Evolutionary conservation across 106 monocot genomes (phyloP).

Genomic region (Triglochin maritima): DNA sequence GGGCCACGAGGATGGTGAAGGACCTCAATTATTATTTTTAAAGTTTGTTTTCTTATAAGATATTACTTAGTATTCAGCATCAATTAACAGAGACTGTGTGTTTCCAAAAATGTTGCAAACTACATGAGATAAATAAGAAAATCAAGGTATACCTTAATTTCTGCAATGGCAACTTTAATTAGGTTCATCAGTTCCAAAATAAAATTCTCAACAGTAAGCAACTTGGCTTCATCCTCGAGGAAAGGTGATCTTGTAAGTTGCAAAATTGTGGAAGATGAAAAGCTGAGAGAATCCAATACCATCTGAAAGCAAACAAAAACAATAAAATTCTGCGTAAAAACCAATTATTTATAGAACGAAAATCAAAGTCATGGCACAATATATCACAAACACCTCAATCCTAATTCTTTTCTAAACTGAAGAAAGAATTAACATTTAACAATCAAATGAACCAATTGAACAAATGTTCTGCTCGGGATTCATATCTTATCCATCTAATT

Average conservation of each 20-base stretch:
- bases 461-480: no score
- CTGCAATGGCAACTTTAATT: constrained; percentile 42
- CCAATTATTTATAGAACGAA: neutral
- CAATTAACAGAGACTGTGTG: neutral
- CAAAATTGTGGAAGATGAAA: constrained; percentile 40
- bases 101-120: neutral
- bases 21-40: neutral
- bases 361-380: neutral
- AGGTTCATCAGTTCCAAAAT: constrained; percentile 49
- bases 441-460: neutral
- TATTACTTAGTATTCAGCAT: neutral
- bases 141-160: constrained; percentile 51
- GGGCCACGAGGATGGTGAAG: neutral
- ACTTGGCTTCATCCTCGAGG: constrained; percentile 26
- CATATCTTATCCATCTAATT: no score
- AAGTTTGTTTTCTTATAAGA: neutral
- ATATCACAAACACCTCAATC: no score
- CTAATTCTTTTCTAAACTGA: no score
- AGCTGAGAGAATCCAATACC: constrained; percentile 49
- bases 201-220: constrained; percentile 52
- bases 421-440: neutral
- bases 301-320: constrained; percentile 34
- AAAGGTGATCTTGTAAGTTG: constrained; percentile 26
- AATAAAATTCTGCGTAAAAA: neutral
- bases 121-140: neutral